Base-by-base conservation (phyloP, 2,329 filamentous ascomycete genomes). In the Venturia nashicola region DNA sequence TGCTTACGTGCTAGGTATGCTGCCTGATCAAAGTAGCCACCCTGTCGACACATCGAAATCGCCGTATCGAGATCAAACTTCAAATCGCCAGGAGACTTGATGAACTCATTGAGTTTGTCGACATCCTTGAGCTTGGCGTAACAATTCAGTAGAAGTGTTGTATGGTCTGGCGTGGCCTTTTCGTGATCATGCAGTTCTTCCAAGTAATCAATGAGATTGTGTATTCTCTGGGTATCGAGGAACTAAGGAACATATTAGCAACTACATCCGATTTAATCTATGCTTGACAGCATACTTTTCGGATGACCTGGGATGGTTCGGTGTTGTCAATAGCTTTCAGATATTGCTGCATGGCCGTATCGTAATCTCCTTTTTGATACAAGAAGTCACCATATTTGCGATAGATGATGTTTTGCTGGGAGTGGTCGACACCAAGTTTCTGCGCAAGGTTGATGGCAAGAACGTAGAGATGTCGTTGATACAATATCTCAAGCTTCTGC, bases 291-390 rank as follows among this genome's bases (percentile, higher is more conserved):
- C 46, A 27, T 71, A 89, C 88, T 79, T 96, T 97, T 69, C 93
- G 84, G 71, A 97, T 97, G 59, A 97, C 91, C 71, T 97, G 93
- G 1, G 93, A 97, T 7, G 93, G 93, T 70, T 97, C 93, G 0
- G 93, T 97, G 65, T 90, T 94, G 72, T 97, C 92, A 65, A 99
- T 97, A 0, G 95, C 93, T 69, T 91, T 89, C 67, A 99, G 86
- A 72, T 99, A 99, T 74, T 97, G 94, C 70, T 95, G 88, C 95
- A 99, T 99, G n/a, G 95, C 92, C 7, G 90, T 94, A 71, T 99
- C 94, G 71, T 93, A 99, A 71, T 97, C 92, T 5, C 89, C 91
- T 71, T 96, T 96, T 68, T 95, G 90, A 71, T 99, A 97, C 3
- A 97, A 76, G 70, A 93, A 90, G 72, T 99, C 94, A 14, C 93